phyloP scores from a whole-genome alignment of 2,329 filamentous ascomycete genomes.

The Epichloe gansuensis region DNA sequence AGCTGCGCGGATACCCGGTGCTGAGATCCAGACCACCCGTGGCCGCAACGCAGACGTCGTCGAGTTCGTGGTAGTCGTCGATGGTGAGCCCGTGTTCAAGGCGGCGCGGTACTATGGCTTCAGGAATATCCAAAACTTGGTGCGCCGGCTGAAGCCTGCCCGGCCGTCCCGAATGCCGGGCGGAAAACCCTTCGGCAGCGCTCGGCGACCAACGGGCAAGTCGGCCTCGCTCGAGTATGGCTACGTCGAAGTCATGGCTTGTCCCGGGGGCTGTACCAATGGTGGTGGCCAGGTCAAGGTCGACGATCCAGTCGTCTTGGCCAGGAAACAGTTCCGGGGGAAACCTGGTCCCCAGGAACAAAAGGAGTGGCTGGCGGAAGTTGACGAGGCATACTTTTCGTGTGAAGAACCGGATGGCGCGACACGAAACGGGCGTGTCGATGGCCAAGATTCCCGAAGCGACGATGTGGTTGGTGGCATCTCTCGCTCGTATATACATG shows the following conservation, averaged over 20 bases:
- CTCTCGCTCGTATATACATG: slow-evolving; percentile 50
- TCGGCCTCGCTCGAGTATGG: slow-evolving; percentile 51
- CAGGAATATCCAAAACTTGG: slow-evolving; percentile 94
- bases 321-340: slow-evolving; percentile 31
- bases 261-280: slow-evolving; percentile 96
- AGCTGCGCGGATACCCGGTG: slow-evolving; percentile 56
- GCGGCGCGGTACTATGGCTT: slow-evolving; percentile 94
- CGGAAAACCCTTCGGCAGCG: slow-evolving; percentile 46
- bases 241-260: slow-evolving; percentile 99
- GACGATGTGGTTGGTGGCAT: slow-evolving; percentile 47
- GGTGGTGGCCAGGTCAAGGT: slow-evolving; percentile 91
- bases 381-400: slow-evolving; percentile 87
- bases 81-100: slow-evolving; percentile 52
- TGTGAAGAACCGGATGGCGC: slow-evolving; percentile 40
- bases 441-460: slow-evolving; percentile 2
- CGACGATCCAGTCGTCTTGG: slow-evolving; percentile 55
- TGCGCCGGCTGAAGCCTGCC: slow-evolving; percentile 77
- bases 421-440: slow-evolving; percentile 11
- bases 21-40: slow-evolving; percentile 54
- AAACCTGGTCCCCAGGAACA: slow-evolving; percentile 66
- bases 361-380: slow-evolving; percentile 68
- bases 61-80: slow-evolving; percentile 59
- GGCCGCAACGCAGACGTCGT: slow-evolving; percentile 86
- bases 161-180: slow-evolving; percentile 69
- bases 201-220: slow-evolving; percentile 39